Conservation (phyloP, 495 filamentous ascomycete genomes). For the Aspergillus olivimuriae region DNA sequence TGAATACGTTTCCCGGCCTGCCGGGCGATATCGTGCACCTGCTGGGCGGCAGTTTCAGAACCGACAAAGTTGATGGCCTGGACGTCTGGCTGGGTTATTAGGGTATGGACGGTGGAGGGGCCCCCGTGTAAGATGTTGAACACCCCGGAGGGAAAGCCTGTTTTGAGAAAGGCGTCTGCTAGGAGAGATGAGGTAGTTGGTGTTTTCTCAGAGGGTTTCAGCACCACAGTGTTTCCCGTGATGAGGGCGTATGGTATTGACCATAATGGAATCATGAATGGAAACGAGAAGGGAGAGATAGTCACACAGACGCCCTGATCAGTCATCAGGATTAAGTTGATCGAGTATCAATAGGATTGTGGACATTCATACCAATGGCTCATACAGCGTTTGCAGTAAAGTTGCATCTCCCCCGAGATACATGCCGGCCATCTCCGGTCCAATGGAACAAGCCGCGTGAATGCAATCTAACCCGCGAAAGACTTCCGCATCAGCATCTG, state of each 20-base stretch:
- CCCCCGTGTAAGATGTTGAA: constrained; percentile 27
- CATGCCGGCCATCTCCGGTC: constrained; percentile 23
- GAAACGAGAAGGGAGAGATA: constrained; percentile 26
- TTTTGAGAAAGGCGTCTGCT: constrained; percentile 15
- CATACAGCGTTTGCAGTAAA: constrained; percentile 19
- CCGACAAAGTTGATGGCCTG: constrained; percentile 25
- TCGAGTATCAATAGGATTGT: neutral
- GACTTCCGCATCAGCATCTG: constrained; percentile 23
- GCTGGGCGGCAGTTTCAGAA: constrained; percentile 16
- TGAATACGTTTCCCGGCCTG: constrained; percentile 21
- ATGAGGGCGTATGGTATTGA: constrained; percentile 17
- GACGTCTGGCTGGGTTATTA: constrained; percentile 18
- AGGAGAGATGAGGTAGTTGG: constrained; percentile 15
- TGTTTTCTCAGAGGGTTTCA: constrained; percentile 21
- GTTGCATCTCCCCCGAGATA: constrained; percentile 19
- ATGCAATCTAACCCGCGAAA: constrained; percentile 22
- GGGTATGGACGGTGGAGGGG: constrained; percentile 9
- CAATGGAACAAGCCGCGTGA: constrained; percentile 24
- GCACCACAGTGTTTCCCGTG: constrained; percentile 19
- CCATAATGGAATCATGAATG: constrained; percentile 22
- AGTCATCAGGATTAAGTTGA: neutral
- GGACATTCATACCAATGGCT: constrained; percentile 15
- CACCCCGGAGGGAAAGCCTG: constrained; percentile 21
- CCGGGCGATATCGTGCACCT: constrained; percentile 20
- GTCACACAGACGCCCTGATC: constrained; percentile 23